These are phyloP conservation scores for Chrysanthemum seticuspe DNA, from an alignment of 129 eudicot genomes.

Conservation along the genomic window DNA sequence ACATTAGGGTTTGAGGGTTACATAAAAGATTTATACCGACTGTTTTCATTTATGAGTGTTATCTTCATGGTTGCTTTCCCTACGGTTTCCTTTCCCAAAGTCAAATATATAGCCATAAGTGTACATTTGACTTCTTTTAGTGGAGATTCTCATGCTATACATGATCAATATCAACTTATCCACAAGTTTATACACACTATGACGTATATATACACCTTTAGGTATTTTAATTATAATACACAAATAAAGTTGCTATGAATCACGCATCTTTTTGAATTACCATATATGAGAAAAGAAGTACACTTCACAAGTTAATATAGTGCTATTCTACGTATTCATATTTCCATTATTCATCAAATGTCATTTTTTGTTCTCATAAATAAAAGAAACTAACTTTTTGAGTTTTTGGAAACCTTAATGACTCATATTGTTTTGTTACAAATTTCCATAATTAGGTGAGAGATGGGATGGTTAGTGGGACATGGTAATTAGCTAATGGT, in stretches of 20 bases:
- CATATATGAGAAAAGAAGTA: no score
- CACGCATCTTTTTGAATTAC: no score
- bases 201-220: neutral
- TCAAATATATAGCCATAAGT: neutral
- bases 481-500: conserved; percentile 36
- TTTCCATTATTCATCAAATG: no score
- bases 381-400: neutral
- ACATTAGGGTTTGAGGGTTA: no score
- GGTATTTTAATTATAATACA: neutral
- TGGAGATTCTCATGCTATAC: conserved; percentile 11
- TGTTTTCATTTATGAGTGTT: neutral
- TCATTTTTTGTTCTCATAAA: no score
- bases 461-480: conserved; percentile 45
- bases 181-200: neutral
- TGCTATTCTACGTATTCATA: no score
- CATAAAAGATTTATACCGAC: no score
- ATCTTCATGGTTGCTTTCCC: neutral
- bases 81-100: neutral
- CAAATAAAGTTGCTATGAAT: neutral
- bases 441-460: conserved; percentile 39
- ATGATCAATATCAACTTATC: conserved; percentile 23
- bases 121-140: conserved; percentile 7
- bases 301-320: no score
- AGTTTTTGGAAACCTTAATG: neutral
- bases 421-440: conserved; percentile 11